These are phyloP conservation scores for Hypoxylon sp. DNA, from an alignment of 2,329 filamentous ascomycete species.

Conservation along the genomic window DNA sequence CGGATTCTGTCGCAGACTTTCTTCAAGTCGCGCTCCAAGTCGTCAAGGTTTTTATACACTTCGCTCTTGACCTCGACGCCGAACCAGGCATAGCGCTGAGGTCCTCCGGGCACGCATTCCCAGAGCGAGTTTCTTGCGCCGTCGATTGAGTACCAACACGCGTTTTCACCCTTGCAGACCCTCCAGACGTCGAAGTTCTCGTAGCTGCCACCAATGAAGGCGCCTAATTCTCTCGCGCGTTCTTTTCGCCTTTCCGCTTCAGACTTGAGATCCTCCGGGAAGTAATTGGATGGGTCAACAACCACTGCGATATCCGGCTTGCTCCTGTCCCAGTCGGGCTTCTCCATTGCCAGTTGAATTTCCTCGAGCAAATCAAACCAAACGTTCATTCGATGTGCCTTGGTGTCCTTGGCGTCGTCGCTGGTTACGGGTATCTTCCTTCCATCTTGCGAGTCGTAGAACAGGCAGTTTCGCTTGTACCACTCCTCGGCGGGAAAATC, in stretches of 20 bases:
- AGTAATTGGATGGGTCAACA: not conserved
- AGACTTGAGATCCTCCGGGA: not conserved
- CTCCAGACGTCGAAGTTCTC: slow-evolving; percentile 3
- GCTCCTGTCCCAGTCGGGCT: not conserved
- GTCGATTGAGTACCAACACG: slow-evolving; percentile 1
- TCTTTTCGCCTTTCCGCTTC: too few relatives aligned
- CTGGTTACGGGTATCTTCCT: not conserved
- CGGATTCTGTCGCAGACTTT: slow-evolving; percentile 11
- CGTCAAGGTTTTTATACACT: slow-evolving; percentile 2
- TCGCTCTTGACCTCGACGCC: slow-evolving; percentile 9
- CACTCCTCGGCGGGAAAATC: not conserved
- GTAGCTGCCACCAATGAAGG: slow-evolving; percentile 5
- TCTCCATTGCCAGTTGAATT: not conserved
- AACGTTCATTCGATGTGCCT: not conserved
- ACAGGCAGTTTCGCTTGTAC: not conserved
- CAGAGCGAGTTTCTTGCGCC: not conserved
- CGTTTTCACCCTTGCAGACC: slow-evolving; percentile 6
- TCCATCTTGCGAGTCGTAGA: not conserved
- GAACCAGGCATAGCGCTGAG: not conserved
- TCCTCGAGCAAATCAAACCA: not conserved
- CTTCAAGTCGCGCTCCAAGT: not conserved
- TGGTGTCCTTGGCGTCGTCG: not conserved
- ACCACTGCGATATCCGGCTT: not conserved
- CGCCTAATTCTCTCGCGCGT: not conserved
- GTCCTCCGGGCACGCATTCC: slow-evolving; percentile 1